Conservation (phyloP, 495 filamentous ascomycete species). For the Polyplosphaeria fusca region DNA sequence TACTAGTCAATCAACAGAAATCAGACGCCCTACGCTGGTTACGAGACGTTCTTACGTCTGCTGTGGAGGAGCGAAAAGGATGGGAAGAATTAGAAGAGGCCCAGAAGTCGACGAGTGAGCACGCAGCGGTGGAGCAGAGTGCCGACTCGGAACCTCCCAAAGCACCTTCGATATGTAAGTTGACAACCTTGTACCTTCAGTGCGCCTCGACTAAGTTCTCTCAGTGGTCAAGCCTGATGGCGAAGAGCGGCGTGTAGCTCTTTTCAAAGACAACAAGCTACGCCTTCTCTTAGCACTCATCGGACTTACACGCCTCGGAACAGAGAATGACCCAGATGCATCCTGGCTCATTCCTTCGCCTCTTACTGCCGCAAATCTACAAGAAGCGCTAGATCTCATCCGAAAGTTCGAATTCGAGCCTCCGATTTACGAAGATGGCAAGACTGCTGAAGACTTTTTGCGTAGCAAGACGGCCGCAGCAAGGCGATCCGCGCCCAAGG, state of each 20-base stretch:
- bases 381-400: conserved; percentile 60
- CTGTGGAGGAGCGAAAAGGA: conserved; percentile 67
- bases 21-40: conserved; percentile 77
- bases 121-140: conserved; percentile 40
- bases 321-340: conserved; percentile 67
- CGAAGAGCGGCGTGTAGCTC: conserved; percentile 64
- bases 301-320: conserved; percentile 66
- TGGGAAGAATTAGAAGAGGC: conserved; percentile 75
- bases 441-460: conserved; percentile 71
- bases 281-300: conserved; percentile 78
- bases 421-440: conserved; percentile 65
- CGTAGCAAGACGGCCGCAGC: conserved; percentile 59
- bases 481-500: conserved; percentile 49
- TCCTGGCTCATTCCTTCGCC: conserved; percentile 75
- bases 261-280: conserved; percentile 88
- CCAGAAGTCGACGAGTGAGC: conserved; percentile 33
- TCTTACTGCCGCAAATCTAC: conserved; percentile 59
- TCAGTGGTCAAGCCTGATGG: conserved; percentile 64
- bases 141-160: conserved; percentile 32
- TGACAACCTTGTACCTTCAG: not conserved
- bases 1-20: conserved; percentile 72
- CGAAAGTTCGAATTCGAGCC: conserved; percentile 70
- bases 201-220: conserved; percentile 8
- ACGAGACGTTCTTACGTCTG: conserved; percentile 62
- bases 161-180: conserved; percentile 49